Conservation (phyloP, 495 filamentous ascomycete genomes). For the Parachaetomium inaequale region DNA sequence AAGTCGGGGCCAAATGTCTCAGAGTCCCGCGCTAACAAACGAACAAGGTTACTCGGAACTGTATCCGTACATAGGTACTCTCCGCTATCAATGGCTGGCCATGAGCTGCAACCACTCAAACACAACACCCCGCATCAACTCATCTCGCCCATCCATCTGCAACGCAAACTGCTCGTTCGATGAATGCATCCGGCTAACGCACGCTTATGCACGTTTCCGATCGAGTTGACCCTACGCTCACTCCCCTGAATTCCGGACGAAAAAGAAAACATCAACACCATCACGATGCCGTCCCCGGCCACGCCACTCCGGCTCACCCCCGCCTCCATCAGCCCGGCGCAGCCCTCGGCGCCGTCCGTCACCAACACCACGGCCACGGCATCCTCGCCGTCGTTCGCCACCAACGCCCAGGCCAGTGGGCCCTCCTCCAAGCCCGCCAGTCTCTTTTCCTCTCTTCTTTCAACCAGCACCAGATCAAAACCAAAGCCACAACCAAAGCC, state of each 20-base stretch:
- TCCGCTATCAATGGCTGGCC: no score
- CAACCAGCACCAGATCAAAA: neutral
- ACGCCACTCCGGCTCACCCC: neutral
- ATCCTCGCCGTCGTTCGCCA: neutral
- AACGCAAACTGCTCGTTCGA: neutral
- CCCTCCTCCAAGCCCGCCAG: neutral
- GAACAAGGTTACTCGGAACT: neutral
- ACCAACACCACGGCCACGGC: conserved; percentile 13
- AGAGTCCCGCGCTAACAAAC: no score
- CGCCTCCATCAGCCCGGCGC: neutral
- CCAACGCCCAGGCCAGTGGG: neutral
- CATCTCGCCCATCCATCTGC: neutral
- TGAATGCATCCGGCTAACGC: neutral
- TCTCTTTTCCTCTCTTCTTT: conserved; percentile 11
- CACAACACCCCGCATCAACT: neutral
- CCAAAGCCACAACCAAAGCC: neutral
- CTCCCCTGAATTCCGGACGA: neutral
- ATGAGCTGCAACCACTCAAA: neutral
- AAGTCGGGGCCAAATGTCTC: no score
- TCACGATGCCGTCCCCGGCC: conserved; percentile 3
- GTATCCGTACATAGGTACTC: neutral
- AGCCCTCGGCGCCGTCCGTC: conserved; percentile 13
- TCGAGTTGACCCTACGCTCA: neutral
- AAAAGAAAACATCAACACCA: neutral
- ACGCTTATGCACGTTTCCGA: neutral